A percentile compares a stretch with the other conserved stretches of the same genome.
Conservation (phyloP, 2,329 filamentous ascomycete genomes). For the Verticillium nubilum region DNA sequence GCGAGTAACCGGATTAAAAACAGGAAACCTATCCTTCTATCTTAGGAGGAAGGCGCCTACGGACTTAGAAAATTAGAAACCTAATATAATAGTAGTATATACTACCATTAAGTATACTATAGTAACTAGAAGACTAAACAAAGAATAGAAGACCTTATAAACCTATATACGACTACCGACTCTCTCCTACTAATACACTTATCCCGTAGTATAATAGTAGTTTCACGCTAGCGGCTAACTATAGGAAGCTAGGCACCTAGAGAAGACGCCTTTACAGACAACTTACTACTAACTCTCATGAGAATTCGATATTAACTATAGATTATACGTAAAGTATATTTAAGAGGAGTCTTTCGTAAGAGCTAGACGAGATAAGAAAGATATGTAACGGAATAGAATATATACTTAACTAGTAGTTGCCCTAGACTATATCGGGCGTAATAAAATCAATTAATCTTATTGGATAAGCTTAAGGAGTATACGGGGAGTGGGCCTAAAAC, state of each 20-base stretch:
- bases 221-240: background rate
- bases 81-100: conserved; percentile 20
- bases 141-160: background rate
- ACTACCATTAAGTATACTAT: conserved; percentile 23
- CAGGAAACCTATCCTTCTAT: background rate
- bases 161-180: background rate
- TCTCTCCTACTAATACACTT: background rate
- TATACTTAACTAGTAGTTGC: background rate
- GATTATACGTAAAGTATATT: background rate
- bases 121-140: conserved; percentile 16
- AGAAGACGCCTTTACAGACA: background rate
- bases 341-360: background rate
- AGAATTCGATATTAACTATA: background rate
- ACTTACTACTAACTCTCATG: background rate
- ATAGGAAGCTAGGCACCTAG: conserved; percentile 1
- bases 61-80: conserved; percentile 19
- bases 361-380: background rate
- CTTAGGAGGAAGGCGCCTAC: background rate
- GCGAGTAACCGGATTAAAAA: background rate
- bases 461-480: no score
- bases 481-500: no score
- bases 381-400: background rate
- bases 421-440: background rate
- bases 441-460: no score
- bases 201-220: background rate